A percentile compares a stretch with the other conserved stretches of the same genome.
Evolutionary conservation across 2,329 filamentous ascomycete genomes (phyloP).

Genomic region (Spiromastix sp.): DNA sequence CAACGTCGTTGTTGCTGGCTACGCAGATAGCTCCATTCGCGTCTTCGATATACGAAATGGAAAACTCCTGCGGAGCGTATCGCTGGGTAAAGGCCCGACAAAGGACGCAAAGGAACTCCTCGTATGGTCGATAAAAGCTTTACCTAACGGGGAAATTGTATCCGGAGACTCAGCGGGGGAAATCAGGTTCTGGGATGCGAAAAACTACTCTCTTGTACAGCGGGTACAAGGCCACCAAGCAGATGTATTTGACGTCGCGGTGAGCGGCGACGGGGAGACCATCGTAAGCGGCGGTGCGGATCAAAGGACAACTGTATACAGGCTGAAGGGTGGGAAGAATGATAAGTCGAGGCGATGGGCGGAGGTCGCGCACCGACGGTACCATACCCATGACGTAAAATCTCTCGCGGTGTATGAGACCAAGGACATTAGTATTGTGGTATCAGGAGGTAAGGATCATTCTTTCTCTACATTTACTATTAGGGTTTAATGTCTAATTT

Average conservation of each 20-base stretch:
- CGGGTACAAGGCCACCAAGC: constrained; percentile 78
- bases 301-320: constrained; percentile 73
- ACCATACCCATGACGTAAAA: constrained; percentile 92
- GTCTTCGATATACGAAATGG: constrained; percentile 78
- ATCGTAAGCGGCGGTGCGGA: constrained; percentile 92
- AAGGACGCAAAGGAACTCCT: constrained; percentile 77
- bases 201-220: constrained; percentile 80
- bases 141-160: constrained; percentile 80
- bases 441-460: constrained; percentile 68
- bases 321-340: constrained; percentile 42
- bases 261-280: constrained; percentile 66
- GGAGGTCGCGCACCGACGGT: constrained; percentile 74
- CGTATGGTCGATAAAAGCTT: constrained; percentile 85
- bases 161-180: constrained; percentile 93
- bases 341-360: constrained; percentile 60
- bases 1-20: constrained; percentile 75
- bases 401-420: constrained; percentile 85
- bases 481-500: neutral
- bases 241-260: constrained; percentile 80
- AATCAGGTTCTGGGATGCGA: constrained; percentile 85
- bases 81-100: constrained; percentile 65
- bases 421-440: constrained; percentile 69
- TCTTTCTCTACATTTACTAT: constrained; percentile 1
- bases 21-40: constrained; percentile 92
- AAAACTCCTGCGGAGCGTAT: constrained; percentile 68